Evolutionary conservation across 2,329 filamentous ascomycete species (phyloP).

Genomic region (Ceratocystiopsis minuta): DNA sequence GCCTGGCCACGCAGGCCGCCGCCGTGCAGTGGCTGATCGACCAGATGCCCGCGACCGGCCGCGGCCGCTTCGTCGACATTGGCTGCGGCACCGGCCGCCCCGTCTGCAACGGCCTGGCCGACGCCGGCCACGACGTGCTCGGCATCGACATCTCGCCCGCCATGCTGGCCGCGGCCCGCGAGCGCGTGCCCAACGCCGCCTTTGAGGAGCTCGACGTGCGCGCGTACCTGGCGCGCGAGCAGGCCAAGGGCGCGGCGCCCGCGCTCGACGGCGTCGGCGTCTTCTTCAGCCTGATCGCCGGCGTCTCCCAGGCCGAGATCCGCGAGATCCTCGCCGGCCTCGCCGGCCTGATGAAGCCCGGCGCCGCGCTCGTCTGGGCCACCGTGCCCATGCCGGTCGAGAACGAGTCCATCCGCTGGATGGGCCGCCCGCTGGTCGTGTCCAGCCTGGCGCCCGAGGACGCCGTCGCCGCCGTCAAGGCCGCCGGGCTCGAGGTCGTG

Average conservation of each 20-base stretch:
- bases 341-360: conserved; percentile 15
- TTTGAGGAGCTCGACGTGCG: conserved; percentile 13
- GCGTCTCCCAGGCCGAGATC: conserved; percentile 13
- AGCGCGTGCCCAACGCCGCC: conserved; percentile 11
- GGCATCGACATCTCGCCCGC: conserved; percentile 14
- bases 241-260: background rate
- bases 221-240: conserved; percentile 5
- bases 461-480: conserved; percentile 7
- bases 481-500: conserved; percentile 10
- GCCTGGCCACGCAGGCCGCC: conserved; percentile 9
- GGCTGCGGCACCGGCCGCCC: conserved; percentile 15
- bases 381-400: conserved; percentile 13
- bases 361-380: conserved; percentile 23
- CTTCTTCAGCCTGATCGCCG: conserved; percentile 14
- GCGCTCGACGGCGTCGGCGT: conserved; percentile 11
- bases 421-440: conserved; percentile 12
- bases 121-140: conserved; percentile 14
- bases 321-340: conserved; percentile 10
- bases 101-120: conserved; percentile 11
- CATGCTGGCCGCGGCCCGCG: conserved; percentile 12
- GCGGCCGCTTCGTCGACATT: conserved; percentile 11
- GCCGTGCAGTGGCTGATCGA: conserved; percentile 12
- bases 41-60: conserved; percentile 6
- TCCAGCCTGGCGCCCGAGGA: conserved; percentile 12
- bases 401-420: conserved; percentile 10